Evolutionary conservation across 1,284 basidiomycete genomes (phyloP).

Genomic region (Ustilago vetiveriae): DNA sequence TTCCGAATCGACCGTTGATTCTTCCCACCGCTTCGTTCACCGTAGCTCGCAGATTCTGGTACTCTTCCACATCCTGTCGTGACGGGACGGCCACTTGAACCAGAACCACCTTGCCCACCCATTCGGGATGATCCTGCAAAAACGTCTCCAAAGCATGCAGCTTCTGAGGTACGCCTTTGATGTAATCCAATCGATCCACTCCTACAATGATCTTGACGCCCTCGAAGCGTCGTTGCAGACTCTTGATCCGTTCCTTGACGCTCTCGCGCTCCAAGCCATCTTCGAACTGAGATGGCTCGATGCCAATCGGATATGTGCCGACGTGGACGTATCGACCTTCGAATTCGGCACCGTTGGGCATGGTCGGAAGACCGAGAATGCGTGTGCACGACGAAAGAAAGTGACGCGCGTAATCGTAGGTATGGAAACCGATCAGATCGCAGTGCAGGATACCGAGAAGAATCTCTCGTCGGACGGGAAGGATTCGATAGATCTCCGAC

Average conservation of each 20-base stretch:
- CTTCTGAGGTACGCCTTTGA: constrained; percentile 99
- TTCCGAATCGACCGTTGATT: constrained; percentile 97
- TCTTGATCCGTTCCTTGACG: constrained; percentile 81
- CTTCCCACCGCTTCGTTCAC: constrained; percentile 98
- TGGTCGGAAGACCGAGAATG: constrained; percentile 92
- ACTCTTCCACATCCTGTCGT: constrained; percentile 97
- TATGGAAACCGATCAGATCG: constrained; percentile 89
- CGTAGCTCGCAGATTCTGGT: constrained; percentile 93
- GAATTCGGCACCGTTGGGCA: constrained; percentile 96
- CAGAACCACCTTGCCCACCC: constrained; percentile 98
- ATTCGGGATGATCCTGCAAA: constrained; percentile 95
- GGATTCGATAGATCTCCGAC: constrained; percentile 89
- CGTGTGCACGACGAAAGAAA: constrained; percentile 98
- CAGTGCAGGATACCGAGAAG: constrained; percentile 93
- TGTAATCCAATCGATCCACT: constrained; percentile 97
- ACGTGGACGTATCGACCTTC: constrained; percentile 94
- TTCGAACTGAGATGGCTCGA: constrained; percentile 91
- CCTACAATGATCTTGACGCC: constrained; percentile 98
- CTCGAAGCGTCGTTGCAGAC: constrained; percentile 87
- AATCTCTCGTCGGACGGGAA: constrained; percentile 96
- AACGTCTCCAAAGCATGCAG: constrained; percentile 95
- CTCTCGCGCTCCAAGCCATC: constrained; percentile 80
- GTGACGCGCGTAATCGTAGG: constrained; percentile 98
- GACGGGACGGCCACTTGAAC: constrained; percentile 97
- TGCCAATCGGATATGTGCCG: constrained; percentile 98